These are phyloP conservation scores for Rubus parviflorus DNA, from an alignment of 306 rosid genomes.

Conservation along the genomic window DNA sequence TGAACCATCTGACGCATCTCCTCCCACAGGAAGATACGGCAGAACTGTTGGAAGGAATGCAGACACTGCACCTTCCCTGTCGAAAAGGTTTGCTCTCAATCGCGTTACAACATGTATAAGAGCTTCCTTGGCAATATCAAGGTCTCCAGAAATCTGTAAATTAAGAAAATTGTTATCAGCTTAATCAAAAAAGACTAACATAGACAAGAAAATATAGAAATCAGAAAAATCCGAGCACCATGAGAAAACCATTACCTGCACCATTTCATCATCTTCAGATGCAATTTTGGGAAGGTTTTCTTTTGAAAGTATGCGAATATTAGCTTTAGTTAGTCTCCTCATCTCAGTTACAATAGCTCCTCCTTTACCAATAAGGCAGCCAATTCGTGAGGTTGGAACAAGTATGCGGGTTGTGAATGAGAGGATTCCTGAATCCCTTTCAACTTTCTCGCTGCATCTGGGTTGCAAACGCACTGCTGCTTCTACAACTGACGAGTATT, in stretches of 20 bases:
- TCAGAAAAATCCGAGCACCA: slow-evolving; percentile 2
- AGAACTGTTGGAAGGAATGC: slow-evolving; percentile 68
- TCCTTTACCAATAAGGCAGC: slow-evolving; percentile 98
- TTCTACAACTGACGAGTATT: slow-evolving; percentile 75
- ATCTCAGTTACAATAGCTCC: slow-evolving; percentile 93
- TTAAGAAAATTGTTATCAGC: slow-evolving; percentile 20
- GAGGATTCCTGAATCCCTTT: slow-evolving; percentile 93
- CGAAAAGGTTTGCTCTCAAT: slow-evolving; percentile 86
- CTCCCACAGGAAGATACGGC: slow-evolving; percentile 81
- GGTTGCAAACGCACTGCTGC: slow-evolving; percentile 98
- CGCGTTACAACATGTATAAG: slow-evolving; percentile 89
- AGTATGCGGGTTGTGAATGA: slow-evolving; percentile 91
- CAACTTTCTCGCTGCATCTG: slow-evolving; percentile 90
- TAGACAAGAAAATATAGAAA: slow-evolving; percentile 6
- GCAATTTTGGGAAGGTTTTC: slow-evolving; percentile 95
- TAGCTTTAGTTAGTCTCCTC: slow-evolving; percentile 92
- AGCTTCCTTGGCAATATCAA: slow-evolving; percentile 95
- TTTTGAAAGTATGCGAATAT: slow-evolving; percentile 83
- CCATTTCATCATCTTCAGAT: slow-evolving; percentile 94
- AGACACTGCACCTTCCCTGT: slow-evolving; percentile 86
- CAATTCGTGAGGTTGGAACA: slow-evolving; percentile 90
- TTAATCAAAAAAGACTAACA: not conserved
- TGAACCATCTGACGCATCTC: slow-evolving; percentile 64
- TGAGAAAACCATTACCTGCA: slow-evolving; percentile 61
- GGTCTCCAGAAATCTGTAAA: slow-evolving; percentile 84